These are phyloP conservation scores for Acacia confusa DNA, from an alignment of 306 rosid species.

Conservation along the genomic window DNA sequence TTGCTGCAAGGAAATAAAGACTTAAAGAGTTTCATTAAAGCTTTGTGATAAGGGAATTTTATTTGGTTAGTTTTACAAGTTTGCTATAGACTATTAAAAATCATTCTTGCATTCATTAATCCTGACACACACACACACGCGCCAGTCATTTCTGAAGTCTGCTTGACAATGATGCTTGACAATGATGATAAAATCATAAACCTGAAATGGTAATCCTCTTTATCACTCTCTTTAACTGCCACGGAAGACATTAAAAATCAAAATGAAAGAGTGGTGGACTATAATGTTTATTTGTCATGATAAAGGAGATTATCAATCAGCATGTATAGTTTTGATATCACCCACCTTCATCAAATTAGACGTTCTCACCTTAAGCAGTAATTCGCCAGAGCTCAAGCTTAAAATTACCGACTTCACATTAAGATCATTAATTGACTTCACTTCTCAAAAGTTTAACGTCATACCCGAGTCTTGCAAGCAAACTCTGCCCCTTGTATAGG, in stretches of 20 bases:
- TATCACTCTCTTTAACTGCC: background rate
- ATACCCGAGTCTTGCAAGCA: background rate
- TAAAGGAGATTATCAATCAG: background rate
- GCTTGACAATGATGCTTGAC: background rate
- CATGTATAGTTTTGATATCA: no score
- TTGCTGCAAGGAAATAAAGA: background rate
- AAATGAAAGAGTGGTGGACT: background rate
- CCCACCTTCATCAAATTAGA: background rate
- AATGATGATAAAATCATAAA: conserved; percentile 15
- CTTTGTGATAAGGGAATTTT: conserved; percentile 26
- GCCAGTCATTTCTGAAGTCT: background rate
- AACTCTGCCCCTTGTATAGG: conserved; percentile 1
- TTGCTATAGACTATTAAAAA: conserved; percentile 17
- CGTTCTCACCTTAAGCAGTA: background rate
- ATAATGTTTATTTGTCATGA: background rate
- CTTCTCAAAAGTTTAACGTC: background rate
- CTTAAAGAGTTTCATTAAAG: conserved; percentile 39
- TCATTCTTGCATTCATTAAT: background rate
- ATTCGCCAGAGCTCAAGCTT: background rate
- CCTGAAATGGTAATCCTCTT: background rate
- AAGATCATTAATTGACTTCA: background rate
- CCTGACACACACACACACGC: background rate
- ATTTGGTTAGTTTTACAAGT: conserved; percentile 31
- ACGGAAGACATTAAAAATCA: background rate
- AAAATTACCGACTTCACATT: background rate